Evolutionary conservation across 441 rosid genomes (phyloP).

Genomic region (Adansonia gregorii): DNA sequence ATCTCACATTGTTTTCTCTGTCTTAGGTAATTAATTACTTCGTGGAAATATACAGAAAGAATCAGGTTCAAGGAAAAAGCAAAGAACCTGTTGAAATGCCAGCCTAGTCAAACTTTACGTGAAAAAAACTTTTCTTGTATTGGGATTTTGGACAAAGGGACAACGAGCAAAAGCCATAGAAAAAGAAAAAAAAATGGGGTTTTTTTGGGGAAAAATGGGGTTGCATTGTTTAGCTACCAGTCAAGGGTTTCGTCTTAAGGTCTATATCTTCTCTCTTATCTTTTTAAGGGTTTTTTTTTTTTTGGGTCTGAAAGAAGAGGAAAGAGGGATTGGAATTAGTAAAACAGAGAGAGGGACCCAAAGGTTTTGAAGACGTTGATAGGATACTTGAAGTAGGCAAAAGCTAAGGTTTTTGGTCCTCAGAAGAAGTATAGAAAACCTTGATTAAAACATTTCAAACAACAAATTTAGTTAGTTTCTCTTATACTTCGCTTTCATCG

Average conservation of each 20-base stretch:
- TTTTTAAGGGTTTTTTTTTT: slow-evolving; percentile 19
- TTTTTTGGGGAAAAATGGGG: slow-evolving; percentile 21
- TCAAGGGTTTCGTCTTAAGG: slow-evolving; percentile 26
- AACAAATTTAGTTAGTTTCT: slow-evolving; percentile 44
- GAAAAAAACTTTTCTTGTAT: slow-evolving; percentile 34
- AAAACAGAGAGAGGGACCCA: slow-evolving; percentile 33
- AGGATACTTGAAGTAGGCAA: slow-evolving; percentile 64
- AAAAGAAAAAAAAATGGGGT: slow-evolving; percentile 28
- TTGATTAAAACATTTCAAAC: slow-evolving; percentile 55
- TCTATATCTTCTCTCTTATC: neutral
- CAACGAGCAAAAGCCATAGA: slow-evolving; percentile 34
- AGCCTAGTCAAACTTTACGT: slow-evolving; percentile 41
- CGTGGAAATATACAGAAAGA: slow-evolving; percentile 16
- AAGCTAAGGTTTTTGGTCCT: slow-evolving; percentile 61
- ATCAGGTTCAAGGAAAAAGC: slow-evolving; percentile 20
- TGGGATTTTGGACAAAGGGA: slow-evolving; percentile 40
- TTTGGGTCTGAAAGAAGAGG: slow-evolving; percentile 22
- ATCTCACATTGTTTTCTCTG: slow-evolving; percentile 32
- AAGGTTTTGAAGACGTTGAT: slow-evolving; percentile 38
- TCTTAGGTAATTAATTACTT: slow-evolving; percentile 28
- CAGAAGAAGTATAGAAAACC: slow-evolving; percentile 58
- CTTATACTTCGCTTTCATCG: slow-evolving; percentile 58
- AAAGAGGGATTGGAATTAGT: slow-evolving; percentile 30
- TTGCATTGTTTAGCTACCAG: slow-evolving; percentile 29
- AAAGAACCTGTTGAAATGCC: slow-evolving; percentile 23